These are phyloP conservation scores for Mimosa bimucronata DNA, from an alignment of 306 rosid genomes.

Conservation along the genomic window DNA sequence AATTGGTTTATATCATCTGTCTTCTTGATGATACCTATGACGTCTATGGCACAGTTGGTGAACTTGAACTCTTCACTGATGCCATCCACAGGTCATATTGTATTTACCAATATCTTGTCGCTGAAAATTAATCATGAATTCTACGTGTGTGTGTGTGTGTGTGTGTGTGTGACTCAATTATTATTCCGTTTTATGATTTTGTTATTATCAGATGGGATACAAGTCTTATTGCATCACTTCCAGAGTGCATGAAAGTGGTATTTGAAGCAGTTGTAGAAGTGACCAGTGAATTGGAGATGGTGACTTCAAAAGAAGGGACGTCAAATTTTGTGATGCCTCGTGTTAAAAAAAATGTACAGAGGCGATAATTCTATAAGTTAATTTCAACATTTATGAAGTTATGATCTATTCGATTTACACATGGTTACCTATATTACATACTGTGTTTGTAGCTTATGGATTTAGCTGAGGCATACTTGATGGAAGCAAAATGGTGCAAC, in stretches of 20 bases:
- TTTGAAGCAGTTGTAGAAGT: not conserved
- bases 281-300: slow-evolving; percentile 2
- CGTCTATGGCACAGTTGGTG: slow-evolving; percentile 41
- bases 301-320: not conserved
- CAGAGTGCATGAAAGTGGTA: slow-evolving; percentile 38
- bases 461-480: not conserved
- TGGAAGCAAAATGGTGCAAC: not conserved
- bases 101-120: not conserved
- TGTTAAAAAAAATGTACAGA: not conserved
- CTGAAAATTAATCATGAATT: not conserved
- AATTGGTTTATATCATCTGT: slow-evolving; percentile 12
- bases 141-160: too few species aligned
- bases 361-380: too few species aligned
- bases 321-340: not conserved
- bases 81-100: slow-evolving; percentile 9
- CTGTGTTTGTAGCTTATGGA: too few species aligned
- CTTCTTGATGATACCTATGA: slow-evolving; percentile 45
- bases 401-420: not conserved
- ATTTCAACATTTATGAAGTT: too few species aligned
- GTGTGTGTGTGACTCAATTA: not conserved
- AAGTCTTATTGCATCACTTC: not conserved
- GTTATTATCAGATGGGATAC: slow-evolving; percentile 29
- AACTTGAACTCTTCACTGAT: slow-evolving; percentile 16
- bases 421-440: not conserved
- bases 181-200: not conserved